Percentiles rank a stretch among this genome's conserved stretches.
phyloP scores from a whole-genome alignment of 768 basidiomycete species.

The Amylocystis lapponica region DNA sequence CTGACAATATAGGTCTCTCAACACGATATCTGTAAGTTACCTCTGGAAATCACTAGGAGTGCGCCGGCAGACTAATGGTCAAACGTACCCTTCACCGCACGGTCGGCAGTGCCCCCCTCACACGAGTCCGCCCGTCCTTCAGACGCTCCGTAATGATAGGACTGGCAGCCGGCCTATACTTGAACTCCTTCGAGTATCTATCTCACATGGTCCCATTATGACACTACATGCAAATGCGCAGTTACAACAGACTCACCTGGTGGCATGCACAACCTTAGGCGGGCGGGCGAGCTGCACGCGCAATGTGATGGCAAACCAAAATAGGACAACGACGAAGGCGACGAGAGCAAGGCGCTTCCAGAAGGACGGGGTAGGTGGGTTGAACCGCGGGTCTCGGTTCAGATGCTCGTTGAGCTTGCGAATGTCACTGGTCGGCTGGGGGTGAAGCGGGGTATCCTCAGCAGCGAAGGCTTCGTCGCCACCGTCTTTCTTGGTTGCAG shows the following conservation, averaged over 20 bases:
- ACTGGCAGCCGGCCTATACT: constrained; percentile 79
- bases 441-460: constrained; percentile 8
- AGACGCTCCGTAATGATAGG: constrained; percentile 75
- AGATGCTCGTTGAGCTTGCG: constrained; percentile 22
- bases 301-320: constrained; percentile 33
- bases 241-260: constrained; percentile 41
- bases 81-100: constrained; percentile 10
- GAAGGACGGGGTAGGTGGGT: constrained; percentile 41
- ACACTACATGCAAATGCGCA: not conserved
- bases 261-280: constrained; percentile 53
- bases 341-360: constrained; percentile 48
- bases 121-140: constrained; percentile 58
- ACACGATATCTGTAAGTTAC: too few relatives aligned
- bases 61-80: too few relatives aligned
- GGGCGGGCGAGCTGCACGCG: constrained; percentile 14
- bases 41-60: too few relatives aligned
- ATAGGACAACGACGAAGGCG: constrained; percentile 32
- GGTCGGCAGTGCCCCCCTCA: constrained; percentile 61
- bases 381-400: constrained; percentile 40
- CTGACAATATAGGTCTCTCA: too few relatives aligned
- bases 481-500: too few relatives aligned
- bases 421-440: constrained; percentile 21
- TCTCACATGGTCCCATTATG: not conserved
- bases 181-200: constrained; percentile 81
- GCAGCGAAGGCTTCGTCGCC: too few relatives aligned